phyloP scores from a whole-genome alignment of 192 early-diverging fungal species.

The Backusella tarrabulga region DNA sequence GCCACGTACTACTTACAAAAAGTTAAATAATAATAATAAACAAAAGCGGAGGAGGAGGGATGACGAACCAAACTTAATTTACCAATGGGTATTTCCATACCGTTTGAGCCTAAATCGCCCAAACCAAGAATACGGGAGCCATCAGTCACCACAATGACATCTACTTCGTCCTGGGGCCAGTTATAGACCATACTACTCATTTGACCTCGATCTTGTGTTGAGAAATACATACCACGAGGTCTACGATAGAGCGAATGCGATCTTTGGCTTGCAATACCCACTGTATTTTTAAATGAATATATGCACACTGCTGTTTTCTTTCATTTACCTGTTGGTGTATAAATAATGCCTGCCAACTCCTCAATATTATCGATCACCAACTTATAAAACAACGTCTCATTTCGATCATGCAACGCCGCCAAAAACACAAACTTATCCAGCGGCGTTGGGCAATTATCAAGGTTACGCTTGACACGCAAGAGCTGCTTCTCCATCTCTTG shows the following conservation, averaged over 20 bases:
- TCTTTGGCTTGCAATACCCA: slow-evolving; percentile 41
- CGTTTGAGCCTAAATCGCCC: slow-evolving; percentile 91
- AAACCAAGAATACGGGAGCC: slow-evolving; percentile 90
- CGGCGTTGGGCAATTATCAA: slow-evolving; percentile 43
- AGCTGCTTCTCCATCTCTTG: slow-evolving; percentile 53
- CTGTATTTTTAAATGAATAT: slow-evolving; percentile 23
- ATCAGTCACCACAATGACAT: slow-evolving; percentile 85
- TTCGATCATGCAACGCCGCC: slow-evolving; percentile 75
- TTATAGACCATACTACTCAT: slow-evolving; percentile 76
- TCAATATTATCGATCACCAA: slow-evolving; percentile 73
- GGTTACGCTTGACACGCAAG: slow-evolving; percentile 45
- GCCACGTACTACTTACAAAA: slow-evolving; percentile 15
- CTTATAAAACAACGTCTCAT: slow-evolving; percentile 82
- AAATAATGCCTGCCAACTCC: slow-evolving; percentile 41
- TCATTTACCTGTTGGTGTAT: slow-evolving; percentile 42
- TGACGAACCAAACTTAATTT: slow-evolving; percentile 73
- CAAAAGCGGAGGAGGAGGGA: background rate
- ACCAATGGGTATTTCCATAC: slow-evolving; percentile 92
- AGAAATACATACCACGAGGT: slow-evolving; percentile 51
- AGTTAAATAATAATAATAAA: background rate
- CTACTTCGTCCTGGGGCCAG: slow-evolving; percentile 63
- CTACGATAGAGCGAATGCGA: slow-evolving; percentile 52
- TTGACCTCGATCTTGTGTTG: slow-evolving; percentile 63
- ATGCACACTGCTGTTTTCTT: background rate
- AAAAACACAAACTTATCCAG: slow-evolving; percentile 87